Conservation (phyloP, 805 yeast genomes). For the Spathaspora boniae region DNA sequence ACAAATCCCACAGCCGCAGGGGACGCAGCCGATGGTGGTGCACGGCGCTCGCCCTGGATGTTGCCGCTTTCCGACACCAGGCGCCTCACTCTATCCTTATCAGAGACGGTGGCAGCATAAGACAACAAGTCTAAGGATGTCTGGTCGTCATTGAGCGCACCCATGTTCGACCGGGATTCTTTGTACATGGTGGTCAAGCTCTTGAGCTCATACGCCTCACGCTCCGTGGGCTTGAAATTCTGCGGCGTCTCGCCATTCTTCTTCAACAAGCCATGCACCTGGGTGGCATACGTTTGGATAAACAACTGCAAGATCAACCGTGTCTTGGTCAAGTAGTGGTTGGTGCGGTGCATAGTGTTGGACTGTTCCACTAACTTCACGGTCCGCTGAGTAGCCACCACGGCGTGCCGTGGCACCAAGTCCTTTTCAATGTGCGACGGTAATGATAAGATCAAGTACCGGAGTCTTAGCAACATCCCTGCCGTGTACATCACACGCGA, state of each 20-base stretch:
- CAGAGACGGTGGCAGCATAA: conserved; percentile 41
- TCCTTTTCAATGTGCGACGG: conserved; percentile 45
- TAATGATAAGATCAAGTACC: conserved; percentile 53
- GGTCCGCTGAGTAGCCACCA: conserved; percentile 29
- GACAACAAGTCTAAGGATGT: conserved; percentile 36
- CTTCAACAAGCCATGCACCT: conserved; percentile 36
- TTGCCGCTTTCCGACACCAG: conserved; percentile 12
- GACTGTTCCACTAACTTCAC: conserved; percentile 27
- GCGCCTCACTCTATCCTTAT: no score
- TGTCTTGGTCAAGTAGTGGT: conserved; percentile 51
- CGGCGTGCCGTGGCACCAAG: conserved; percentile 45
- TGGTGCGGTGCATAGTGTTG: conserved; percentile 27
- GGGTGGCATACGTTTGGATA: conserved; percentile 58
- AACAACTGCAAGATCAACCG: conserved; percentile 56
- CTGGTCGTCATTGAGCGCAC: no score
- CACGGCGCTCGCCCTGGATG: not conserved
- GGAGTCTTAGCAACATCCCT: conserved; percentile 56
- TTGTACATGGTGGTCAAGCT: conserved; percentile 11
- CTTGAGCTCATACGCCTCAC: conserved; percentile 19
- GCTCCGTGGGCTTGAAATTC: conserved; percentile 15
- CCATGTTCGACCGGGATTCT: no score
- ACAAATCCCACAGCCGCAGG: conserved; percentile 1
- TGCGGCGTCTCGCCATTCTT: conserved; percentile 20
- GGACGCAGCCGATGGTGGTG: no score
- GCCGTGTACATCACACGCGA: conserved; percentile 61